Evolutionary conservation across 1,284 basidiomycete genomes (phyloP).

Genomic region (Apiotrichum laibachii): DNA sequence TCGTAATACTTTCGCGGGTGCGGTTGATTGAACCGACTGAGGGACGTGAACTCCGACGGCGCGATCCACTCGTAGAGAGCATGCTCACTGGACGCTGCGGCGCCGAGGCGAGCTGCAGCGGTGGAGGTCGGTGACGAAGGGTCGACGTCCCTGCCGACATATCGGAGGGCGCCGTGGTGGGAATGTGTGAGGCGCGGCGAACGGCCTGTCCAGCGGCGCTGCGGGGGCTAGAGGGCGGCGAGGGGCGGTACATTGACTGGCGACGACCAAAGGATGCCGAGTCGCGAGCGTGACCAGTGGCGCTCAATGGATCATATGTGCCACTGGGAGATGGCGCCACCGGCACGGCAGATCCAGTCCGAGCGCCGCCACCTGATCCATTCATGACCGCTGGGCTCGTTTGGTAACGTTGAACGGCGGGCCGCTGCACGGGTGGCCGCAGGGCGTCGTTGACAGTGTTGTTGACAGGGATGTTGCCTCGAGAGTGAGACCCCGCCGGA

Average conservation of each 20-base stretch:
- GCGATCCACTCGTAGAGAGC: background rate
- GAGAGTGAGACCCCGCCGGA: background rate
- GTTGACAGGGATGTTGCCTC: background rate
- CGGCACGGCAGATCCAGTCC: background rate
- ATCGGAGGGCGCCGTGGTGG: background rate
- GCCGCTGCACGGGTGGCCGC: background rate
- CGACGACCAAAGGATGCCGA: background rate
- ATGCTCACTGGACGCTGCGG: background rate
- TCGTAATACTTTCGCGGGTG: slow-evolving; percentile 4
- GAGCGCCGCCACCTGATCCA: background rate
- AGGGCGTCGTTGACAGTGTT: background rate
- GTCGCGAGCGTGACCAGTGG: background rate
- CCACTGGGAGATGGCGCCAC: background rate
- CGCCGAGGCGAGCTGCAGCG: background rate
- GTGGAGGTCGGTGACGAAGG: background rate
- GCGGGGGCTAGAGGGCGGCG: background rate
- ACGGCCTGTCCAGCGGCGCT: background rate
- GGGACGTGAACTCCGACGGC: background rate
- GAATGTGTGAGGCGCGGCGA: background rate
- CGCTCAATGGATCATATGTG: background rate
- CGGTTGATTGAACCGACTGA: background rate
- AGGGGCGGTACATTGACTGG: slow-evolving; percentile 1
- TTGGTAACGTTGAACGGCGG: background rate
- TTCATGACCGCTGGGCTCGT: background rate
- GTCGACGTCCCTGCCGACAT: background rate